phyloP scores from a whole-genome alignment of 176 grass and related monocot genomes.

The Oryza australiensis region DNA sequence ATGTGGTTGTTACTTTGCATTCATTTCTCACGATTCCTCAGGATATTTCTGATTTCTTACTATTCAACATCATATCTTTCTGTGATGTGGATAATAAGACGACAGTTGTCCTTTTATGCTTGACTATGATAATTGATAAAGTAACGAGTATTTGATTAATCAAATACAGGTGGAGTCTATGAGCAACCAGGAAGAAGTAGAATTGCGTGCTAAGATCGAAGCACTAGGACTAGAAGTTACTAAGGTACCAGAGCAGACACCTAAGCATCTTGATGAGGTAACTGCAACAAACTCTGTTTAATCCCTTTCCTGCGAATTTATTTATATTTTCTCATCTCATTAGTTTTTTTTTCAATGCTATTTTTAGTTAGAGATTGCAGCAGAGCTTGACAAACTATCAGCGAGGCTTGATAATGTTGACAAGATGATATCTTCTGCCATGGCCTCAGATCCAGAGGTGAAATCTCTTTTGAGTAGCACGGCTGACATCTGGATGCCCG shows the following conservation, averaged over 20 bases:
- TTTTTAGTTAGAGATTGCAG: constrained; percentile 78
- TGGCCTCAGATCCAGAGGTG: constrained; percentile 77
- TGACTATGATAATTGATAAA: background rate
- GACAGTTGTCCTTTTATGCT: background rate
- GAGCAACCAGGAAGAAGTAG: constrained; percentile 97
- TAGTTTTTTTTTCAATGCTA: background rate
- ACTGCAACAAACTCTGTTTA: background rate
- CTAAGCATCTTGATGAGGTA: constrained; percentile 74
- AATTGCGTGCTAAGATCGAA: constrained; percentile 88
- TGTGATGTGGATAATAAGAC: background rate
- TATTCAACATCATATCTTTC: background rate
- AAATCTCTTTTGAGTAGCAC: constrained; percentile 87
- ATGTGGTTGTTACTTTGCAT: background rate
- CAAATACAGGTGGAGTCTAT: constrained; percentile 76
- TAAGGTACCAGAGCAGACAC: constrained; percentile 62
- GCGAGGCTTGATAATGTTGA: constrained; percentile 77
- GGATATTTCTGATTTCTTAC: background rate
- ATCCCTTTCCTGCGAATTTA: background rate
- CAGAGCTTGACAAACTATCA: constrained; percentile 81
- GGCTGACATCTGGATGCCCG: constrained; percentile 86
- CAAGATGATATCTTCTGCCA: constrained; percentile 93
- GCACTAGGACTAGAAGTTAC: constrained; percentile 79
- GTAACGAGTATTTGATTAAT: background rate
- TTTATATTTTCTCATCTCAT: constrained; percentile 16
- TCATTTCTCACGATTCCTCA: background rate